Evolutionary conservation across 2,329 filamentous ascomycete species (phyloP).

Genomic region (Sclerotinia sclerotiorum): DNA sequence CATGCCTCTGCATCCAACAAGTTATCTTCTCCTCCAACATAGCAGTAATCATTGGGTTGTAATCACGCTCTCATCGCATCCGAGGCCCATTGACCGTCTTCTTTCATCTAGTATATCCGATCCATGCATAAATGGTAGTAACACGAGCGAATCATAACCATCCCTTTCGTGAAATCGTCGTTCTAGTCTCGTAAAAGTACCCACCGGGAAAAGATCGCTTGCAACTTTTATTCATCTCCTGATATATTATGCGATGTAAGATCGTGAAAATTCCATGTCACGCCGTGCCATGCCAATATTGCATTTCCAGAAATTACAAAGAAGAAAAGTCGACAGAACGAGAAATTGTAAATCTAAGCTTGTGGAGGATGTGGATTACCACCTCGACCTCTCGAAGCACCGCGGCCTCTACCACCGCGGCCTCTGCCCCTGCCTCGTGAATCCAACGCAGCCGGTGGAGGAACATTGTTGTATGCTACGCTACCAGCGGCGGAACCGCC

Average conservation of each 20-base stretch:
- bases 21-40: not conserved
- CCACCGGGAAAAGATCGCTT: not conserved
- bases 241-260: not conserved
- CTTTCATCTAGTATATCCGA: not conserved
- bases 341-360: slow-evolving; percentile 15
- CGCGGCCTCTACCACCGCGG: slow-evolving; percentile 37
- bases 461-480: slow-evolving; percentile 54
- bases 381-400: slow-evolving; percentile 32
- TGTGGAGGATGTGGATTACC: slow-evolving; percentile 21
- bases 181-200: slow-evolving; percentile 8
- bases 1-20: not conserved
- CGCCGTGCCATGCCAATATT: slow-evolving; percentile 15
- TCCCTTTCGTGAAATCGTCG: slow-evolving; percentile 11
- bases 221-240: not conserved
- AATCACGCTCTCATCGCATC: not conserved
- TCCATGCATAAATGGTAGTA: slow-evolving; percentile 1
- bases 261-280: not conserved
- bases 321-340: slow-evolving; percentile 3
- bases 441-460: slow-evolving; percentile 60
- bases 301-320: slow-evolving; percentile 10
- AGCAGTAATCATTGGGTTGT: not conserved
- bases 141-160: slow-evolving; percentile 5
- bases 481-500: slow-evolving; percentile 24
- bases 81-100: not conserved
- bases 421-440: slow-evolving; percentile 43